Conservation (phyloP, 179 eudicot genomes). For the Drosera spatulata region DNA sequence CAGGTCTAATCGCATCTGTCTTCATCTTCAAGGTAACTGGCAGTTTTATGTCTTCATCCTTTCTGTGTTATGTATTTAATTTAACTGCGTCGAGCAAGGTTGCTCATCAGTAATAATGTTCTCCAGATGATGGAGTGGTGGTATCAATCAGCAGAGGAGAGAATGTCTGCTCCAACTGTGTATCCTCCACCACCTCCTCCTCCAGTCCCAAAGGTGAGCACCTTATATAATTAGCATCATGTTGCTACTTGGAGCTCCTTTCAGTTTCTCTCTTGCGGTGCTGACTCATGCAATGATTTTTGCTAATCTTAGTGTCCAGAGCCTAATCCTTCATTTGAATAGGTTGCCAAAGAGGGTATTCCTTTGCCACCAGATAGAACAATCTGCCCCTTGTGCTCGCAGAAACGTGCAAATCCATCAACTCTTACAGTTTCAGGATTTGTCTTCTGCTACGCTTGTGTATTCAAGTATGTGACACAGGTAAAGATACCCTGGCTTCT, state of each 20-base stretch:
- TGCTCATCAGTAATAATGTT: background rate
- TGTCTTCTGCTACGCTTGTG: conserved; percentile 5
- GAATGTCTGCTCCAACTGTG: conserved; percentile 10
- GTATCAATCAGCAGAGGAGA: conserved; percentile 19
- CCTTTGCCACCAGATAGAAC: conserved; percentile 72
- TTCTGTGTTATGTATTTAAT: background rate
- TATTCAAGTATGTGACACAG: too few relatives aligned
- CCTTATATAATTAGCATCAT: background rate
- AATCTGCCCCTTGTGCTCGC: conserved; percentile 72
- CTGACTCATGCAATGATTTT: background rate
- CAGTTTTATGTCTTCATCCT: too few relatives aligned
- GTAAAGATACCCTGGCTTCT: too few relatives aligned
- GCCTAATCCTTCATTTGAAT: conserved; percentile 12
- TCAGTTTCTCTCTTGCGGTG: background rate
- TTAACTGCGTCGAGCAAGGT: too few relatives aligned
- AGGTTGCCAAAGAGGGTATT: conserved; percentile 91
- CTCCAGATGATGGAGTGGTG: conserved; percentile 99
- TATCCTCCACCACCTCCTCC: conserved; percentile 99
- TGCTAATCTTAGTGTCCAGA: too few relatives aligned
- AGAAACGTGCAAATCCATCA: conserved; percentile 91
- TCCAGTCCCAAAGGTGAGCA: conserved; percentile 72
- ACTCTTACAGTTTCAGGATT: conserved; percentile 85
- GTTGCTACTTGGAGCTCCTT: background rate
- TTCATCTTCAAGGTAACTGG: conserved; percentile 79
- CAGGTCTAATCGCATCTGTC: conserved; percentile 91